These are phyloP conservation scores for Gypsophila paniculata DNA, from an alignment of 179 eudicot species.

Conservation along the genomic window DNA sequence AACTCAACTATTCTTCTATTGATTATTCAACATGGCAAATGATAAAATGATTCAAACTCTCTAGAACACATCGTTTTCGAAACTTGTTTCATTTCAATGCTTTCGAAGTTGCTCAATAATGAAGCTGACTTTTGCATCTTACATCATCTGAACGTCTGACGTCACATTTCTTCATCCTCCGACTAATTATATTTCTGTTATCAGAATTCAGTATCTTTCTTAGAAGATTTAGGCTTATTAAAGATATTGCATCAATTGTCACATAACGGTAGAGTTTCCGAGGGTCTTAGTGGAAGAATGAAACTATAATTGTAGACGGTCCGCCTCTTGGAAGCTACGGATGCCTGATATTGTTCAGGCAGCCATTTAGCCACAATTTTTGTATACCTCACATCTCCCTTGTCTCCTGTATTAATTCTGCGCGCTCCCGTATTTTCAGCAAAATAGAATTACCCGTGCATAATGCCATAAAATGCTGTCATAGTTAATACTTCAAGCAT, in stretches of 20 bases:
- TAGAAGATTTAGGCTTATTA: no score
- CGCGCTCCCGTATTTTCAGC: background rate
- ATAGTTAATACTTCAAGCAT: background rate
- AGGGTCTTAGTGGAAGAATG: background rate
- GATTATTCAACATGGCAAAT: background rate
- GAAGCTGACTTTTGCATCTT: background rate
- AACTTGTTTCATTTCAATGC: conserved; percentile 20
- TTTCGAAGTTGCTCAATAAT: background rate
- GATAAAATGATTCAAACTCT: background rate
- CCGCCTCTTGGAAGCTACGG: no score
- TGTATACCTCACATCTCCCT: background rate
- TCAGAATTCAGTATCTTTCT: no score
- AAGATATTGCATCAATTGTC: no score
- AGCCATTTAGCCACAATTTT: background rate
- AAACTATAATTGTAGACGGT: background rate
- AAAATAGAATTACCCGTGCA: background rate
- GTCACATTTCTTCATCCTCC: background rate
- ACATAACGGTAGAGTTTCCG: background rate
- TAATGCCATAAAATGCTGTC: conserved; percentile 2
- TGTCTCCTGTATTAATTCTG: background rate
- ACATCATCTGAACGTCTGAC: background rate
- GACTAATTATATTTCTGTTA: no score
- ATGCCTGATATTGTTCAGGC: no score
- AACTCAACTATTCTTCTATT: conserved; percentile 2
- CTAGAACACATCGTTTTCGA: background rate